Percentiles rank a stretch among this genome's conserved stretches.
phyloP scores from a whole-genome alignment of 2,329 filamentous ascomycete genomes.

The Scolecobasidium constrictum region DNA sequence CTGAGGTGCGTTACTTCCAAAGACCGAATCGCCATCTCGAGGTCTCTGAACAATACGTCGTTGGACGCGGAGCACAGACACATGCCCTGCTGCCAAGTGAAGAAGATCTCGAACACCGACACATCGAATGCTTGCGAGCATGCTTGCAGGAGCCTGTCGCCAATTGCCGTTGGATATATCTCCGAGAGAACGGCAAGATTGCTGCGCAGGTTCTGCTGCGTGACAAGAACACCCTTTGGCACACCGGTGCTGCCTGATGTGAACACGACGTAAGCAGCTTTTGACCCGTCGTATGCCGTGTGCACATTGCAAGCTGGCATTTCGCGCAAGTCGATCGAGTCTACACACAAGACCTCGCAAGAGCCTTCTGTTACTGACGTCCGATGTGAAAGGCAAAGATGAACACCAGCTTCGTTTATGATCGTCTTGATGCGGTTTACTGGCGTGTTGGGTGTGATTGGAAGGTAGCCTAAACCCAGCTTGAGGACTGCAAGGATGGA shows the following conservation, averaged over 20 bases:
- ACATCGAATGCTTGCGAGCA: conserved; percentile 81
- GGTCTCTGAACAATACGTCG: conserved; percentile 60
- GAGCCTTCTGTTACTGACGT: conserved; percentile 9
- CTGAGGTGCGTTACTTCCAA: conserved; percentile 68
- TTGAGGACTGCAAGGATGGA: conserved; percentile 67
- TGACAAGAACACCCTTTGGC: conserved; percentile 72
- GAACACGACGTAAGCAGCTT: conserved; percentile 67
- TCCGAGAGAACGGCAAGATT: conserved; percentile 58
- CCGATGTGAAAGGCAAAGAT: conserved; percentile 32
- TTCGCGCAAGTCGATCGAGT: conserved; percentile 17
- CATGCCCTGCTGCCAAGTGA: conserved; percentile 68
- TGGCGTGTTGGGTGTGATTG: conserved; percentile 64
- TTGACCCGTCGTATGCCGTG: conserved; percentile 30
- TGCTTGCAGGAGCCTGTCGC: conserved; percentile 61
- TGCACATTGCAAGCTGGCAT: conserved; percentile 28
- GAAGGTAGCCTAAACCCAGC: conserved; percentile 67
- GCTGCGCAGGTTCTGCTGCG: conserved; percentile 63
- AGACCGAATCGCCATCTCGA: conserved; percentile 54
- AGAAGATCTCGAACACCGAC: conserved; percentile 86
- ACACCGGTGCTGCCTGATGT: conserved; percentile 74
- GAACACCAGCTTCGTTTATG: conserved; percentile 47
- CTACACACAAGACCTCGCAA: conserved; percentile 19
- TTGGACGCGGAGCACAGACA: conserved; percentile 67
- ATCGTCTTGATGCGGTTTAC: conserved; percentile 49
- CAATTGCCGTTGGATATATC: conserved; percentile 49